Percentiles rank a stretch among this genome's conserved stretches.
phyloP scores from a whole-genome alignment of 192 early-diverging fungal species.

The Allomyces macrogynus region DNA sequence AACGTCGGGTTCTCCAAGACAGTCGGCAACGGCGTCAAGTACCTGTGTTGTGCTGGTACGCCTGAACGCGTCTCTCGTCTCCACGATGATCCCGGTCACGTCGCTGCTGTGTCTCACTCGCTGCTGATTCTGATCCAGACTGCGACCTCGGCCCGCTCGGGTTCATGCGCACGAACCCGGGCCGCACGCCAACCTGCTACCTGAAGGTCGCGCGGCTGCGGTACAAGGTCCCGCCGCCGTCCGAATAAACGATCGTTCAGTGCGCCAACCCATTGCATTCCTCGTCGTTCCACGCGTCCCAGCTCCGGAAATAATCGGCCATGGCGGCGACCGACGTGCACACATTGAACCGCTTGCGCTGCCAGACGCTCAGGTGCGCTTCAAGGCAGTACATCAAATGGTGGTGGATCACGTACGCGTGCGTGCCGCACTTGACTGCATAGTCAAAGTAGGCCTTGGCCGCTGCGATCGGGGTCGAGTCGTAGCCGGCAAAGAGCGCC shows the following conservation, averaged over 20 bases:
- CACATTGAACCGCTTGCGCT: constrained; percentile 74
- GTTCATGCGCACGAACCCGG: constrained; percentile 27
- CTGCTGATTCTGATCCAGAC: constrained; percentile 8
- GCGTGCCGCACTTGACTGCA: constrained; percentile 59
- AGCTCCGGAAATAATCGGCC: constrained; percentile 26
- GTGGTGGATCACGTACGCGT: constrained; percentile 73
- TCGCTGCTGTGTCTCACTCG: no score
- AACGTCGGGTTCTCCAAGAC: constrained; percentile 52
- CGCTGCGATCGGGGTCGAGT: constrained; percentile 58
- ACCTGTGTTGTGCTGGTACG: constrained; percentile 36
- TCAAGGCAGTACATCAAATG: constrained; percentile 95
- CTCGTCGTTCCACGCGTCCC: no score
- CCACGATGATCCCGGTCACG: no score
- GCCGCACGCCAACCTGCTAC: not conserved
- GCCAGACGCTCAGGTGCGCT: constrained; percentile 44
- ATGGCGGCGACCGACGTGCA: constrained; percentile 55
- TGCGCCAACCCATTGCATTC: no score
- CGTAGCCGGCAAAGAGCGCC: constrained; percentile 70
- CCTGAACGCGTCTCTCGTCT: no score
- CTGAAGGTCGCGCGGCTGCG: not conserved
- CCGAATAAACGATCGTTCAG: no score
- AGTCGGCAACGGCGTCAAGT: constrained; percentile 28
- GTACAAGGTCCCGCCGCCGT: not conserved
- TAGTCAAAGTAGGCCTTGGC: constrained; percentile 40
- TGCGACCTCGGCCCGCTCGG: constrained; percentile 55